Evolutionary conservation across 2,329 filamentous ascomycete species (phyloP).

Genomic region (Cladosporium cucumerinum): DNA sequence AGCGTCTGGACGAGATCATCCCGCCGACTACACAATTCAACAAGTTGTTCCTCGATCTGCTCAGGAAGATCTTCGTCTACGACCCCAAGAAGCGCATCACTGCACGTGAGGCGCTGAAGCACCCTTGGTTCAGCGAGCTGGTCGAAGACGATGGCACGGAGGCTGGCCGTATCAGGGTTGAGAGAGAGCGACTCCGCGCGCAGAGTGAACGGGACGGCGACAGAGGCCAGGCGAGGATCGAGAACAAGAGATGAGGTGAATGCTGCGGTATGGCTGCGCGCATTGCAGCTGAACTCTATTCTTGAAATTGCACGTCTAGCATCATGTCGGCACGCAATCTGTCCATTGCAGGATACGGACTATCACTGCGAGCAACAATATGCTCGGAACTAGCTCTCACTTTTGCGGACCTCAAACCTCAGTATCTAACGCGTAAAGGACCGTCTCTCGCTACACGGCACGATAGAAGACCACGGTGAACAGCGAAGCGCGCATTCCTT

Average conservation of each 20-base stretch:
- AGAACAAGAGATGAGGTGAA: constrained; percentile 12
- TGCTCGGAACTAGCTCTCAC: neutral
- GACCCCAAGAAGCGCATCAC: constrained; percentile 64
- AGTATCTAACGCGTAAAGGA: neutral
- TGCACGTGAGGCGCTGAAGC: constrained; percentile 62
- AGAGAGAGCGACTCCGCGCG: constrained; percentile 28
- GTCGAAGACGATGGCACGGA: constrained; percentile 65
- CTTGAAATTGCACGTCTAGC: neutral
- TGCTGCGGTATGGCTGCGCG: neutral
- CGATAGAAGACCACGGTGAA: neutral
- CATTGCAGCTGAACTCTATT: neutral
- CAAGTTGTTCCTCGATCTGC: constrained; percentile 59
- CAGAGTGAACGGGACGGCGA: constrained; percentile 16
- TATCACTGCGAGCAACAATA: neutral
- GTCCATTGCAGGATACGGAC: neutral
- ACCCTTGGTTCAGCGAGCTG: constrained; percentile 64
- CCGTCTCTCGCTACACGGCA: neutral
- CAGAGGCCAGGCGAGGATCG: constrained; percentile 1
- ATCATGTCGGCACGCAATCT: neutral
- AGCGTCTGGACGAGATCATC: constrained; percentile 59
- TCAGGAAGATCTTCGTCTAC: constrained; percentile 63
- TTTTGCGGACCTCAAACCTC: neutral
- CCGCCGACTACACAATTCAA: constrained; percentile 57
- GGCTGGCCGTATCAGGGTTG: constrained; percentile 52
- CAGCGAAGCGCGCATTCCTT: neutral